Percentiles rank a stretch among this genome's conserved stretches.
Evolutionary conservation across 2,329 filamentous ascomycete species (phyloP).

Genomic region (Penicillium verrucosum): DNA sequence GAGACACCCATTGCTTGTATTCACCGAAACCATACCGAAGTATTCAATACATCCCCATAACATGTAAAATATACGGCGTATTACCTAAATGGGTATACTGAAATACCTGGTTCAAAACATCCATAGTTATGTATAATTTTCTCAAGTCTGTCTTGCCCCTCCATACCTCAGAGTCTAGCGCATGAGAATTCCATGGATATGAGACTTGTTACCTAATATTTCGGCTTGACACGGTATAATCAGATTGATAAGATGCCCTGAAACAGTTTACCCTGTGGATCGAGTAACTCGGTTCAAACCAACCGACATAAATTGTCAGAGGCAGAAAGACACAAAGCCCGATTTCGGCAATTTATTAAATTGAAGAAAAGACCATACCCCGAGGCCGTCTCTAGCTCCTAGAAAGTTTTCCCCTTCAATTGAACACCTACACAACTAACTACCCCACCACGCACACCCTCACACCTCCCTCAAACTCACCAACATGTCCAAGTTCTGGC

Average conservation of each 20-base stretch:
- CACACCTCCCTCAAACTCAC: no score
- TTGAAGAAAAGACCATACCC: neutral
- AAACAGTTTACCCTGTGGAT: conserved; percentile 1
- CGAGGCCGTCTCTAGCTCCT: neutral
- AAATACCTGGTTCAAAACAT: neutral
- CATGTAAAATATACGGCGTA: neutral
- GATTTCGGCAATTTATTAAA: conserved; percentile 16
- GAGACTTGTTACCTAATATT: conserved; percentile 8
- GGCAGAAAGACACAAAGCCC: conserved; percentile 5
- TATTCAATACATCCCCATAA: neutral
- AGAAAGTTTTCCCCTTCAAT: neutral
- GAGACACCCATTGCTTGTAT: neutral
- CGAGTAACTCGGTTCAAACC: neutral
- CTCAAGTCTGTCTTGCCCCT: no score
- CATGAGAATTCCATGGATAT: neutral
- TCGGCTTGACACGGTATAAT: conserved; percentile 4
- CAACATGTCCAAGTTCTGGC: conserved; percentile 38
- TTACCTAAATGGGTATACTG: neutral
- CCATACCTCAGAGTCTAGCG: neutral
- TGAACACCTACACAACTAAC: neutral
- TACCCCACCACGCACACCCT: neutral
- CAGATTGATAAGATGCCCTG: conserved; percentile 11
- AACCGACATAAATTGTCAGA: conserved; percentile 1
- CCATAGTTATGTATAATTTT: neutral
- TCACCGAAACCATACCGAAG: neutral